A percentile compares a stretch with the other conserved stretches of the same genome.
Conservation (phyloP, 345 rosid species). For the Carallia brachiata region DNA sequence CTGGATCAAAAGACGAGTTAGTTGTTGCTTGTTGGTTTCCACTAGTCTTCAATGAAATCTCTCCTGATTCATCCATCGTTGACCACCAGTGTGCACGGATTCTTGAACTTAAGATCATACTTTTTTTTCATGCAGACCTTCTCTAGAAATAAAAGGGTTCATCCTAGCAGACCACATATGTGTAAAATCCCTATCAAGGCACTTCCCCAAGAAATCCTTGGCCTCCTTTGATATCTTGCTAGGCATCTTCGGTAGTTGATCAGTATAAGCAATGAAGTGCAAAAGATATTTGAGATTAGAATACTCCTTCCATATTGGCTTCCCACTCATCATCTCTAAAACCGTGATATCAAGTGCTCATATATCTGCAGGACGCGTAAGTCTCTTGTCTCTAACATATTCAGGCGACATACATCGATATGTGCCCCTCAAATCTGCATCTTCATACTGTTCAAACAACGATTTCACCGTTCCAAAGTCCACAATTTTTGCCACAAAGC, state of each 20-base stretch:
- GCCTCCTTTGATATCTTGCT: too few relatives aligned
- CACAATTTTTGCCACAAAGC: not conserved
- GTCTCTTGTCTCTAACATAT: not conserved
- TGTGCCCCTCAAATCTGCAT: not conserved
- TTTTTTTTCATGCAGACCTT: too few relatives aligned
- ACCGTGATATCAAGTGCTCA: conserved; percentile 5
- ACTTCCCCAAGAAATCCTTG: conserved; percentile 1
- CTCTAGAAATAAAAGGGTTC: too few relatives aligned
- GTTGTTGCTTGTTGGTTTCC: too few relatives aligned
- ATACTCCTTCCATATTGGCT: not conserved
- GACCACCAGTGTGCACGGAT: too few relatives aligned
- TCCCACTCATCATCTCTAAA: not conserved
- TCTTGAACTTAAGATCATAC: too few relatives aligned
- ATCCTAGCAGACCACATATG: not conserved
- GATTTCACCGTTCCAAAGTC: conserved; percentile 1
- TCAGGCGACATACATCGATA: conserved; percentile 10
- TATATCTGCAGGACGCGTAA: not conserved
- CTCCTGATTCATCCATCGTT: conserved; percentile 1
- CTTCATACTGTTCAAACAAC: not conserved
- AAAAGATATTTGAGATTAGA: not conserved
- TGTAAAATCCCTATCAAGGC: not conserved
- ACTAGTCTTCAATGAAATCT: too few relatives aligned
- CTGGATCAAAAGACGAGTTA: too few relatives aligned
- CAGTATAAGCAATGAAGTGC: not conserved
- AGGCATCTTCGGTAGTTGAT: not conserved